Evolutionary conservation across 352 stramenopile genomes (phyloP).

Genomic region (Pythium dissotocum): DNA sequence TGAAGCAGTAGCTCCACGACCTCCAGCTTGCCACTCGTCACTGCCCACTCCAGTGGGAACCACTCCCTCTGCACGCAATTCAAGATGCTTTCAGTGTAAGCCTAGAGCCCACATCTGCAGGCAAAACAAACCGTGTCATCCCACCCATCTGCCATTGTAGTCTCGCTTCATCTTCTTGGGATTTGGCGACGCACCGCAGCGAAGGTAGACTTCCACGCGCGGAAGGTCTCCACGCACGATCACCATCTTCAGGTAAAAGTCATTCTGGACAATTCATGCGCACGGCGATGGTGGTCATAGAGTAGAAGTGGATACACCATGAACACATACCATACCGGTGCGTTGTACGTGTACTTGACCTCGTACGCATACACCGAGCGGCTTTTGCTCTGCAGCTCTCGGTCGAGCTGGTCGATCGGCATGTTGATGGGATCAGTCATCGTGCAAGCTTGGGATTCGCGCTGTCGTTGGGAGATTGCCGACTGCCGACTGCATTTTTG

Average conservation of each 20-base stretch:
- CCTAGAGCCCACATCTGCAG: too few relatives aligned
- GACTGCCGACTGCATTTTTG: too few relatives aligned
- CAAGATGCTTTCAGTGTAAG: too few relatives aligned
- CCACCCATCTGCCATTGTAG: too few relatives aligned
- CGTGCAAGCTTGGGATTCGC: too few relatives aligned
- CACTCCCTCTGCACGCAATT: too few relatives aligned
- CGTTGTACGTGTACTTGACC: too few relatives aligned
- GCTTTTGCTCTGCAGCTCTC: background rate
- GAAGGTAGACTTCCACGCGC: background rate
- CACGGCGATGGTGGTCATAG: too few relatives aligned
- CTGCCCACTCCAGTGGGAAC: background rate
- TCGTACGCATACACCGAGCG: background rate
- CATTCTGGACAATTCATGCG: background rate
- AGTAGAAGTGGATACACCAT: too few relatives aligned
- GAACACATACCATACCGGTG: too few relatives aligned
- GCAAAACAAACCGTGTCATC: too few relatives aligned
- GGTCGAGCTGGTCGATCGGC: background rate
- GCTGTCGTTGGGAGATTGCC: too few relatives aligned
- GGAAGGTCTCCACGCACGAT: background rate
- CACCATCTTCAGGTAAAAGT: background rate
- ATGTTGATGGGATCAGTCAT: background rate
- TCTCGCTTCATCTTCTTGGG: background rate
- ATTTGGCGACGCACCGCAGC: background rate
- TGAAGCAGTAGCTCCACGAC: background rate
- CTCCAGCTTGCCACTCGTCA: background rate